phyloP scores from a whole-genome alignment of 768 basidiomycete genomes.

The Suillus subaureus region DNA sequence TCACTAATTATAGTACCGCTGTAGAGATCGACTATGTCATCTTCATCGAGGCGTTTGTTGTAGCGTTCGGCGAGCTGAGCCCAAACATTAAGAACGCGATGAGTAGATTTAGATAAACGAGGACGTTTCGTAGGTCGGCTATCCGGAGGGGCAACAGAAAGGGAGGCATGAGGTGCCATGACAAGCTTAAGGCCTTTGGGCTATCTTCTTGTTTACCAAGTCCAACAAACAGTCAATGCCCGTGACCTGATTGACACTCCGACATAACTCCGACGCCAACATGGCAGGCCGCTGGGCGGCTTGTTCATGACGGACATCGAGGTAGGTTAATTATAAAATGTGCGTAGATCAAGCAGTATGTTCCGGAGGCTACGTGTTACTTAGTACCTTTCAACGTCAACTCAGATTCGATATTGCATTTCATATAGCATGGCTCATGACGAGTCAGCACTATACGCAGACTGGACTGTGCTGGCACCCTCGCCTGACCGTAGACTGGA shows the following conservation, averaged over 20 bases:
- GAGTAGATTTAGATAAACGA: slow-evolving; percentile 46
- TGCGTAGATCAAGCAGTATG: too few relatives aligned
- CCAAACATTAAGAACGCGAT: slow-evolving; percentile 66
- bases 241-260: neutral
- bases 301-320: too few relatives aligned
- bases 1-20: slow-evolving; percentile 66
- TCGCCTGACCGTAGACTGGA: too few relatives aligned
- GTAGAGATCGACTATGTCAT: slow-evolving; percentile 75
- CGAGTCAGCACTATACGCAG: too few relatives aligned
- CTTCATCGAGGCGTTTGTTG: slow-evolving; percentile 66
- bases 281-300: neutral
- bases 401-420: neutral
- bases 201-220: neutral
- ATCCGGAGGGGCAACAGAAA: slow-evolving; percentile 34
- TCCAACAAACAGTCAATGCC: neutral
- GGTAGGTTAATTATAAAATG: too few relatives aligned
- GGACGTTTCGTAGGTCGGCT: slow-evolving; percentile 48
- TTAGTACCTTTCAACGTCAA: neutral
- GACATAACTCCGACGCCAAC: neutral
- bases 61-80: slow-evolving; percentile 69
- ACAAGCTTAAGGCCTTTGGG: slow-evolving; percentile 3
- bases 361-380: neutral
- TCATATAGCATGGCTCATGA: too few relatives aligned
- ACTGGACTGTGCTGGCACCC: too few relatives aligned
- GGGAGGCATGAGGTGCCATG: slow-evolving; percentile 30